A percentile compares a stretch with the other conserved stretches of the same genome.
Evolutionary conservation across 495 filamentous ascomycete species (phyloP).

Genomic region (Lindgomyces ingoldianus): DNA sequence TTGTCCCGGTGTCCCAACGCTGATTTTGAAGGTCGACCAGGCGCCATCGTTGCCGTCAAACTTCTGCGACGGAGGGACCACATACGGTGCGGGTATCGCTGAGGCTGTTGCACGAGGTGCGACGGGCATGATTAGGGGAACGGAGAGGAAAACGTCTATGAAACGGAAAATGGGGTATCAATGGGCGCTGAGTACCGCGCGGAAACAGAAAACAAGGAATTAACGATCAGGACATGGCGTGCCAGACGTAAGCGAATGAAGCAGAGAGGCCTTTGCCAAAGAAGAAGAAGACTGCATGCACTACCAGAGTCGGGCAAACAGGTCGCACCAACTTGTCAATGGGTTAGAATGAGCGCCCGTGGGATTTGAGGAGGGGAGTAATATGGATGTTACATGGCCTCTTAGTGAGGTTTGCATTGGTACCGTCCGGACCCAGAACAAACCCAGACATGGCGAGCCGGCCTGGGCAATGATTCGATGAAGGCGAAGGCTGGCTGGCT

Average conservation of each 20-base stretch:
- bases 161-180: neutral
- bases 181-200: neutral
- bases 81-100: slow-evolving; percentile 29
- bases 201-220: neutral
- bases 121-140: slow-evolving; percentile 18
- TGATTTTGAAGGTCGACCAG: slow-evolving; percentile 37
- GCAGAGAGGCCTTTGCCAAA: too few relatives aligned
- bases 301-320: neutral
- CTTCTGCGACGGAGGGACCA: slow-evolving; percentile 28
- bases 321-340: neutral
- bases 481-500: slow-evolving; percentile 3
- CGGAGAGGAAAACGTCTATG: neutral
- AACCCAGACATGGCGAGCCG: neutral
- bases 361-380: neutral
- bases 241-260: too few relatives aligned
- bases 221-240: neutral
- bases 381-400: slow-evolving; percentile 5
- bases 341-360: neutral
- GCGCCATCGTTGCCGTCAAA: slow-evolving; percentile 39
- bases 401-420: neutral
- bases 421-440: neutral
- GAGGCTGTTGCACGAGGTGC: slow-evolving; percentile 17
- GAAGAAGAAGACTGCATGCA: neutral
- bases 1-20: slow-evolving; percentile 36
- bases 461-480: too few relatives aligned